These are phyloP conservation scores for Yamagishiella unicocca DNA, from an alignment of 139 green algal species.

Conservation along the genomic window DNA sequence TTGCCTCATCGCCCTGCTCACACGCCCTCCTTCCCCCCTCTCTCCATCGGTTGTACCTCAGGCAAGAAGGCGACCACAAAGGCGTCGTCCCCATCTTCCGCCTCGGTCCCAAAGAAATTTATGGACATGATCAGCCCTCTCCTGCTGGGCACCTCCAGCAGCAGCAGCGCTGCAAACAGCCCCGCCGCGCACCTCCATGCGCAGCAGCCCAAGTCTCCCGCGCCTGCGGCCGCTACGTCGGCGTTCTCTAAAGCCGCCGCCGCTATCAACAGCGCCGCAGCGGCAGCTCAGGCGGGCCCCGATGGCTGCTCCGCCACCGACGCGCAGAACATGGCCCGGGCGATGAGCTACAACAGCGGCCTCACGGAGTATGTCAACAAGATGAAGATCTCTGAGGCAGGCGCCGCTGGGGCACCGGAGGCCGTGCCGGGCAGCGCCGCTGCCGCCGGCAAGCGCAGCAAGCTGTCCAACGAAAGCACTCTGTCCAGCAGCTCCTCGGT, in stretches of 20 bases:
- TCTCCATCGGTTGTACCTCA: too few species aligned
- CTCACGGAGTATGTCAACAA: constrained; percentile 55
- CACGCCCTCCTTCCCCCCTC: too few species aligned
- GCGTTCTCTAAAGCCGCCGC: constrained; percentile 44
- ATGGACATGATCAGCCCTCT: constrained; percentile 57
- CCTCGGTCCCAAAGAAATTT: constrained; percentile 49
- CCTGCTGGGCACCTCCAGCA: constrained; percentile 35
- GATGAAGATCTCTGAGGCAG: constrained; percentile 52
- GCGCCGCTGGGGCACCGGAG: not conserved
- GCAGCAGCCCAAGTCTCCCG: constrained; percentile 1
- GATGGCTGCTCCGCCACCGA: not conserved
- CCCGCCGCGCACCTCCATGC: not conserved
- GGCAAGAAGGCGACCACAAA: constrained; percentile 36
- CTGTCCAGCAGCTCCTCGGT: not conserved
- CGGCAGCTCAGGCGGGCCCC: not conserved
- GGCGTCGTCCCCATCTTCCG: not conserved
- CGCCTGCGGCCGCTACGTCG: not conserved
- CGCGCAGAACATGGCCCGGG: constrained; percentile 20
- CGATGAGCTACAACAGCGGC: constrained; percentile 32
- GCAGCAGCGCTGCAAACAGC: constrained; percentile 33
- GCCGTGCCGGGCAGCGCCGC: not conserved
- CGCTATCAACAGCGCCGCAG: not conserved
- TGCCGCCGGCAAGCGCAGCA: constrained; percentile 48
- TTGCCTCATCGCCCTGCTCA: too few species aligned
- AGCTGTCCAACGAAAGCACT: constrained; percentile 41